These are phyloP conservation scores for Pythium dissimile DNA, from an alignment of 352 stramenopile genomes.

Conservation along the genomic window DNA sequence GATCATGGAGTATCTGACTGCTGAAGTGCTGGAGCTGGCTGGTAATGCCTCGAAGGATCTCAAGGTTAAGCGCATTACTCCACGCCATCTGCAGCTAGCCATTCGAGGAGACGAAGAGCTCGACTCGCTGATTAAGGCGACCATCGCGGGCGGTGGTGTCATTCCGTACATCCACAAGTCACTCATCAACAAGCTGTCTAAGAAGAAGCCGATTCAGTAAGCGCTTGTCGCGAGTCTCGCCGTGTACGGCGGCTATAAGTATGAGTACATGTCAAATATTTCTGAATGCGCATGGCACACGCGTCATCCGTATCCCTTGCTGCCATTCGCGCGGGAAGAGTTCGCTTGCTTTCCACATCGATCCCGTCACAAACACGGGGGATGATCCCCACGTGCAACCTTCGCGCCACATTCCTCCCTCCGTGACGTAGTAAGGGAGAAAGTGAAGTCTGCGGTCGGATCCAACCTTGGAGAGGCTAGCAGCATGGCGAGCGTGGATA, in stretches of 20 bases:
- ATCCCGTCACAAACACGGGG: no score
- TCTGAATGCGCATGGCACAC: no score
- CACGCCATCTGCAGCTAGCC: conserved; percentile 98
- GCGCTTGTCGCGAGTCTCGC: background rate
- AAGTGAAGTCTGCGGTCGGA: no score
- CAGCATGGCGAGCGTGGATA: conserved; percentile 28
- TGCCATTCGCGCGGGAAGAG: no score
- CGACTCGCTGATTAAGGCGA: conserved; percentile 99
- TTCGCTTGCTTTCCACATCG: no score
- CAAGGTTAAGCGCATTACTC: conserved; percentile 98
- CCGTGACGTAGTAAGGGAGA: background rate
- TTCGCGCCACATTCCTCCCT: conserved; percentile 18
- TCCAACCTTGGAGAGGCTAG: no score
- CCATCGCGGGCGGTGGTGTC: conserved; percentile 99
- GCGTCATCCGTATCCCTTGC: no score
- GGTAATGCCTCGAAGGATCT: conserved; percentile 97
- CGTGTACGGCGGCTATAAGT: conserved; percentile 12
- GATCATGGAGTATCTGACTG: conserved; percentile 99
- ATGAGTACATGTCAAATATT: conserved; percentile 14
- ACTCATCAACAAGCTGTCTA: conserved; percentile 98
- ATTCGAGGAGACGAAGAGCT: conserved; percentile 99
- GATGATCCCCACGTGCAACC: conserved; percentile 10
- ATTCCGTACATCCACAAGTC: conserved; percentile 99
- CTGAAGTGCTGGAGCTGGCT: conserved; percentile 99
- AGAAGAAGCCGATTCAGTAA: conserved; percentile 83